Conservation (phyloP, 176 grass and related monocot species). For the Musa troglodytarum region DNA sequence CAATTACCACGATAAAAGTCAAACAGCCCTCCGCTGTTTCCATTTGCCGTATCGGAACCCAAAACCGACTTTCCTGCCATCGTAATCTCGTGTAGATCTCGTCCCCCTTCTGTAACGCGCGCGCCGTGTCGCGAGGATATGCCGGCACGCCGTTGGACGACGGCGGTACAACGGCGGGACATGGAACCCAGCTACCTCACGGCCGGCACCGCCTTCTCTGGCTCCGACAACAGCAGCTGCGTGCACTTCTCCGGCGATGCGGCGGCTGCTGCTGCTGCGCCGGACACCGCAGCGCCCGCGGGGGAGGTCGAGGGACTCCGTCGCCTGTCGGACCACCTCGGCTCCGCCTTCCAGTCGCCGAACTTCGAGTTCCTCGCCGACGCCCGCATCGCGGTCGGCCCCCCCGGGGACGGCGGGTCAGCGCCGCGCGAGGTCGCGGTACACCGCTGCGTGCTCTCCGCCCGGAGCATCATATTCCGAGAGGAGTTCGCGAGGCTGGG, state of each 20-base stretch:
- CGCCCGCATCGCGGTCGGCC: constrained; percentile 31
- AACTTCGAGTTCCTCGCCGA: constrained; percentile 64
- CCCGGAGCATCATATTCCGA: constrained; percentile 76
- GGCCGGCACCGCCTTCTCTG: constrained; percentile 31
- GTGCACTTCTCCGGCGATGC: constrained; percentile 8
- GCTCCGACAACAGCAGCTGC: constrained; percentile 46
- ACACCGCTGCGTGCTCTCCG: constrained; percentile 82
- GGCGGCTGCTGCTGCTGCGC: constrained; percentile 2
- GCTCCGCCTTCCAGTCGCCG: constrained; percentile 42
- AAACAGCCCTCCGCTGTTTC: no score
- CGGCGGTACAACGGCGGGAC: background rate
- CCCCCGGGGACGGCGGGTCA: constrained; percentile 17
- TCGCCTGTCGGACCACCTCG: constrained; percentile 82
- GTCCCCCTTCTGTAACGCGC: no score
- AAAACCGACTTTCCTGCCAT: no score
- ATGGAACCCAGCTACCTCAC: constrained; percentile 46
- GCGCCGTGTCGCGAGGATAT: no score
- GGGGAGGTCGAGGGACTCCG: constrained; percentile 68
- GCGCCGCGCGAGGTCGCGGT: constrained; percentile 17
- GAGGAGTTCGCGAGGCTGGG: constrained; percentile 41
- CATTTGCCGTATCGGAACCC: no score
- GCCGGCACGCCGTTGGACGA: no score
- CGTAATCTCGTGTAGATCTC: no score
- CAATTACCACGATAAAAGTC: no score
- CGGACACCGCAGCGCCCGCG: background rate